Evolutionary conservation across 345 rosid species (phyloP).

Genomic region (Theobroma cacao): DNA sequence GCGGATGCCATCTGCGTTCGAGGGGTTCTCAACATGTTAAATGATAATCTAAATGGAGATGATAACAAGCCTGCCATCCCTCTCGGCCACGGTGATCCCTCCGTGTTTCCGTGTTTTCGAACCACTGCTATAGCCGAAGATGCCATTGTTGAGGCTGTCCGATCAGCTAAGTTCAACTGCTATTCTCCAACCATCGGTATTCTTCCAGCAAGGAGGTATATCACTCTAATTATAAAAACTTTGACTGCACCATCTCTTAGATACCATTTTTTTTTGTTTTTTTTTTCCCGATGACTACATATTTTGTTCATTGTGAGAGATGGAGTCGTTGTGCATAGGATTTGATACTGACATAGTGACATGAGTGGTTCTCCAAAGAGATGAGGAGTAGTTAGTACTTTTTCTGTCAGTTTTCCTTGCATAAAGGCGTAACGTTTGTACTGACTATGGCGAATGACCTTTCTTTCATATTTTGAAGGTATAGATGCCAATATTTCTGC

Average conservation of each 20-base stretch:
- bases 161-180: constrained; percentile 37
- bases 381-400: no score
- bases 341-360: neutral
- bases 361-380: neutral
- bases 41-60: constrained; percentile 25
- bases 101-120: constrained; percentile 36
- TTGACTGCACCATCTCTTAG: neutral
- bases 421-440: no score
- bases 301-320: neutral
- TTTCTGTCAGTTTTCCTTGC: no score
- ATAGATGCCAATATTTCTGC: no score
- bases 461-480: no score
- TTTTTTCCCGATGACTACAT: no score
- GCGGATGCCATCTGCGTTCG: constrained; percentile 21
- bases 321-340: no score
- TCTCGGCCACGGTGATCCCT: constrained; percentile 53
- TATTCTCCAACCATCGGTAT: constrained; percentile 34
- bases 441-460: no score
- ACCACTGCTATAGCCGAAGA: constrained; percentile 32
- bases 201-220: constrained; percentile 21
- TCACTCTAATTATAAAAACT: neutral
- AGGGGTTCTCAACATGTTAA: constrained; percentile 22
- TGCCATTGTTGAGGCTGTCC: constrained; percentile 33
- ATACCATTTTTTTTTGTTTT: neutral
- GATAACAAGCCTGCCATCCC: constrained; percentile 28